These are phyloP conservation scores for Hapsidospora chrysogenum DNA, from an alignment of 495 filamentous ascomycete species.

Conservation along the genomic window DNA sequence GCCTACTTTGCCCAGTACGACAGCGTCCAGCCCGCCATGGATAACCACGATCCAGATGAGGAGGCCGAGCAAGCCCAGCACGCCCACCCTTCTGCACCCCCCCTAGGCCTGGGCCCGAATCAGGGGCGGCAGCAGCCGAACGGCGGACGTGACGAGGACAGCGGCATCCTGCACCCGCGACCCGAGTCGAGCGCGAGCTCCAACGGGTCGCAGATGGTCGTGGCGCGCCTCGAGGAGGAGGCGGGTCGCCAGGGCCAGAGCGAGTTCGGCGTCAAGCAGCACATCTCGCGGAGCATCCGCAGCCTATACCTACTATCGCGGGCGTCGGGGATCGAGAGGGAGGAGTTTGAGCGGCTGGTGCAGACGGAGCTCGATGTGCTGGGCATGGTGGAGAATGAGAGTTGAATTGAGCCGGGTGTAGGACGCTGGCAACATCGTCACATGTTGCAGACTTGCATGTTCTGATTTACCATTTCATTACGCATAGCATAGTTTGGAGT, in stretches of 20 bases:
- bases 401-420: too few species aligned
- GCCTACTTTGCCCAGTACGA: slow-evolving; percentile 81
- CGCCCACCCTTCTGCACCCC: slow-evolving; percentile 13
- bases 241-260: slow-evolving; percentile 14
- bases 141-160: slow-evolving; percentile 10
- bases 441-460: too few species aligned
- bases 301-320: slow-evolving; percentile 71
- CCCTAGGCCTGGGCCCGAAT: slow-evolving; percentile 12
- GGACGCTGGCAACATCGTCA: too few species aligned
- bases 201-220: slow-evolving; percentile 29
- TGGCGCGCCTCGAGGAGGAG: slow-evolving; percentile 20
- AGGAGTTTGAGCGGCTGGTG: slow-evolving; percentile 71
- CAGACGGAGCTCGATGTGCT: slow-evolving; percentile 66
- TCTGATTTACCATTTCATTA: too few species aligned
- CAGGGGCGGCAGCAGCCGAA: neutral
- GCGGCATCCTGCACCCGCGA: slow-evolving; percentile 23
- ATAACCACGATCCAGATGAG: slow-evolving; percentile 67
- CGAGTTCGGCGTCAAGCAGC: slow-evolving; percentile 74
- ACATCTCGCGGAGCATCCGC: slow-evolving; percentile 76
- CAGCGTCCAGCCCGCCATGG: slow-evolving; percentile 79
- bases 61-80: slow-evolving; percentile 17
- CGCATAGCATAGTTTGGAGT: too few species aligned
- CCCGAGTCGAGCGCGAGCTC: slow-evolving; percentile 37
- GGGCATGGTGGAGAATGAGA: slow-evolving; percentile 57
- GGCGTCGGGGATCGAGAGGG: slow-evolving; percentile 61